These are phyloP conservation scores for Intubia oerlemansii DNA, from an alignment of 2,329 filamentous ascomycete genomes.

Conservation along the genomic window DNA sequence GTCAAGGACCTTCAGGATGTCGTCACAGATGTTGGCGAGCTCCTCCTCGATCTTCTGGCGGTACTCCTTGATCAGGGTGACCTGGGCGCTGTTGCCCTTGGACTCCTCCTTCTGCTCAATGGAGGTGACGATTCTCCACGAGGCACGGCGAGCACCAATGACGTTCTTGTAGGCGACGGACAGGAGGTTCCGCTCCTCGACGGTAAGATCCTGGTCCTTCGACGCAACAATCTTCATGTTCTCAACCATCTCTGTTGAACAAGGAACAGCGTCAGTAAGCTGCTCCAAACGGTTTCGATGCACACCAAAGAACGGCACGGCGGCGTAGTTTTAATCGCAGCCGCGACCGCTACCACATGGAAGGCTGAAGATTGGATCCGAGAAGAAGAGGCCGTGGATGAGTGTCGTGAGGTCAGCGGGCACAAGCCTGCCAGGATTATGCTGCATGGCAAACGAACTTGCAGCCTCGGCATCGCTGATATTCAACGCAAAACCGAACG, in stretches of 20 bases:
- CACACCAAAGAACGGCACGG: too few relatives aligned
- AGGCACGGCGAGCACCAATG: constrained; percentile 90
- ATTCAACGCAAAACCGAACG: not conserved
- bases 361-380: too few relatives aligned
- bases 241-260: constrained; percentile 77
- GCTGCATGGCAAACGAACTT: too few relatives aligned
- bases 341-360: too few relatives aligned
- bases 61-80: constrained; percentile 89
- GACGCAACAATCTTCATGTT: constrained; percentile 99
- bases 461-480: too few relatives aligned
- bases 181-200: constrained; percentile 96
- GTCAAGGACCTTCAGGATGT: constrained; percentile 88
- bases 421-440: too few relatives aligned
- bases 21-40: constrained; percentile 92
- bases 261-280: constrained; percentile 5
- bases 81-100: constrained; percentile 88
- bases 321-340: too few relatives aligned
- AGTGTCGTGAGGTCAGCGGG: too few relatives aligned
- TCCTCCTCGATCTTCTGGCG: constrained; percentile 95
- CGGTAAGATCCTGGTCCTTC: constrained; percentile 64
- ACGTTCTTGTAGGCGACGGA: constrained; percentile 99
- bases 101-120: constrained; percentile 99
- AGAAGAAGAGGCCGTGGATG: too few relatives aligned
- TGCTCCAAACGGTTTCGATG: too few relatives aligned
- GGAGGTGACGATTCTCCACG: constrained; percentile 98